A percentile compares a stretch with the other conserved stretches of the same genome.
Evolutionary conservation across 495 filamentous ascomycete species (phyloP).

Genomic region (Penicillium paradoxum): DNA sequence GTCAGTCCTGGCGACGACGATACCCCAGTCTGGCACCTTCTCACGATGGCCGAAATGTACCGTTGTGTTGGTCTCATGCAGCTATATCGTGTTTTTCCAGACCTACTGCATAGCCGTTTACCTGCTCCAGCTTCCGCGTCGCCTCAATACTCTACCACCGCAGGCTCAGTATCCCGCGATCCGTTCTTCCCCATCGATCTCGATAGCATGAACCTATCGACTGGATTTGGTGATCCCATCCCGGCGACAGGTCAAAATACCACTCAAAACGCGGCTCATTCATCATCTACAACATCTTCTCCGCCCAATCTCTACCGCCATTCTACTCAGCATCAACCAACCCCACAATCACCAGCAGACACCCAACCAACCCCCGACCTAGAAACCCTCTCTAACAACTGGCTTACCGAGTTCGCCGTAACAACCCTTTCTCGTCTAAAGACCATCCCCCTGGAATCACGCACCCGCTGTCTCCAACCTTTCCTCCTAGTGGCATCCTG

Average conservation of each 20-base stretch:
- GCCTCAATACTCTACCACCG: slow-evolving; percentile 4
- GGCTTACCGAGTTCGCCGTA: slow-evolving; percentile 50
- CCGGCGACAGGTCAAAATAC: background rate
- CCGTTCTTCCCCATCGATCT: slow-evolving; percentile 30
- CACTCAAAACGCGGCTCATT: background rate
- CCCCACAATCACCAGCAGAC: background rate
- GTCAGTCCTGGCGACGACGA: slow-evolving; percentile 51
- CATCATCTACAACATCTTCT: background rate
- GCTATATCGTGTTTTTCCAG: slow-evolving; percentile 52
- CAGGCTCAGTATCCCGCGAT: slow-evolving; percentile 9
- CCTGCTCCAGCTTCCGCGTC: slow-evolving; percentile 16
- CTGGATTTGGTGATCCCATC: slow-evolving; percentile 15
- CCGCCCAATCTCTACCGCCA: slow-evolving; percentile 7
- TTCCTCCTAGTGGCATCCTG: slow-evolving; percentile 49
- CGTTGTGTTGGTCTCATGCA: slow-evolving; percentile 51
- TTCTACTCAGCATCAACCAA: background rate
- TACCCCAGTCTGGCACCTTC: slow-evolving; percentile 52
- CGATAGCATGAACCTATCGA: slow-evolving; percentile 20
- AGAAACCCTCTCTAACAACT: slow-evolving; percentile 33
- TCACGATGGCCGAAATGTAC: slow-evolving; percentile 54
- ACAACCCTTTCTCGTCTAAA: slow-evolving; percentile 49
- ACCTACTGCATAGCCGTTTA: slow-evolving; percentile 43
- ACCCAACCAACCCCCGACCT: background rate
- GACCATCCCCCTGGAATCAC: slow-evolving; percentile 48
- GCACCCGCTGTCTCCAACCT: slow-evolving; percentile 52